Evolutionary conservation across 2,329 filamentous ascomycete genomes (phyloP).

Genomic region (Colletotrichum tanaceti): DNA sequence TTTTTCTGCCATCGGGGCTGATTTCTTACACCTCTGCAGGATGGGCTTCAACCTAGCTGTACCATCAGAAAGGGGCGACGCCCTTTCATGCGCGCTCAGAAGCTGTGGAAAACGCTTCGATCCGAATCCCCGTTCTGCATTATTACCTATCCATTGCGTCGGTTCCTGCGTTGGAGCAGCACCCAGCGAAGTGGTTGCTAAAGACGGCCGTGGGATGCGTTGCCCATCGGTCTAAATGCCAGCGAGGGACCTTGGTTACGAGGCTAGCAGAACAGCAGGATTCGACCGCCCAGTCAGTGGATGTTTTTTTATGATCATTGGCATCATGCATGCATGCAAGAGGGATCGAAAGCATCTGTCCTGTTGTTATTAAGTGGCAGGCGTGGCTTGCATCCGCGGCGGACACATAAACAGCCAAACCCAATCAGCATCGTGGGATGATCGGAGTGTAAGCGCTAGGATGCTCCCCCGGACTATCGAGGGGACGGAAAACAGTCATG

Average conservation of each 20-base stretch:
- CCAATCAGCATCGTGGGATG: slow-evolving; percentile 1
- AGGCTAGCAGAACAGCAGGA: not conserved
- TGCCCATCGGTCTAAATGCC: slow-evolving; percentile 7
- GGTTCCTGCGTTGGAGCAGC: not conserved
- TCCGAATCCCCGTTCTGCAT: too few relatives aligned
- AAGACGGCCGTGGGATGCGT: too few relatives aligned
- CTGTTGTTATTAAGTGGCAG: not conserved
- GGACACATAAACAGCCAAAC: not conserved
- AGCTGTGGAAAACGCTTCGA: too few relatives aligned
- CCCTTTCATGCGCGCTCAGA: too few relatives aligned
- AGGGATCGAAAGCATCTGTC: not conserved
- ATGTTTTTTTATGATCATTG: not conserved
- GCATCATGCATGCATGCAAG: too few relatives aligned
- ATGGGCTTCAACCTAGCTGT: too few relatives aligned
- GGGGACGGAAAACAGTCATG: slow-evolving; percentile 16
- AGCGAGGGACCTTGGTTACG: not conserved
- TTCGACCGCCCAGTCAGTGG: not conserved
- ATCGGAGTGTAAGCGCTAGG: slow-evolving; percentile 4
- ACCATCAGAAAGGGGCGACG: too few relatives aligned
- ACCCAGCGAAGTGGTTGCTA: not conserved
- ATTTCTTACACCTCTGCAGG: too few relatives aligned
- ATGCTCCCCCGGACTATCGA: slow-evolving; percentile 16
- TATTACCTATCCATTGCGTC: not conserved
- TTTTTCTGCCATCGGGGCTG: too few relatives aligned
- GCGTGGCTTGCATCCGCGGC: not conserved